These are phyloP conservation scores for Monilinia fructigena DNA, from an alignment of 2,329 filamentous ascomycete genomes.

Conservation along the genomic window DNA sequence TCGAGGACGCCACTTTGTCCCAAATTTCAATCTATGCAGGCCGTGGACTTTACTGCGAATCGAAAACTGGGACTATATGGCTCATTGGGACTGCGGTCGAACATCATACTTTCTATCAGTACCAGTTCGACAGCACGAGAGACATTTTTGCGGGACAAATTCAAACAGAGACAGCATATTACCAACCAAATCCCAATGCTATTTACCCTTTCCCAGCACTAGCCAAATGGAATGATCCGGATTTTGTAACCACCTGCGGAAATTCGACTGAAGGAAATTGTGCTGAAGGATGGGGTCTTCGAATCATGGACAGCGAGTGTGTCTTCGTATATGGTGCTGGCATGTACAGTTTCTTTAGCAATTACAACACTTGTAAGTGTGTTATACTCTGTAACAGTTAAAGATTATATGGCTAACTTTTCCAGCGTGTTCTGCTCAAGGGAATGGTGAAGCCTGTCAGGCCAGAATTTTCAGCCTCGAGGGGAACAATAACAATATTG, in stretches of 20 bases:
- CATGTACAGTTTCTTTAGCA: slow-evolving; percentile 23
- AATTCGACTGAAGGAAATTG: slow-evolving; percentile 15
- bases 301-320: slow-evolving; percentile 9
- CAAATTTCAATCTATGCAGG: slow-evolving; percentile 55
- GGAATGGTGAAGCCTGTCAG: slow-evolving; percentile 26
- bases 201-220: slow-evolving; percentile 6
- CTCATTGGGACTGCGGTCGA: slow-evolving; percentile 48
- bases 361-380: slow-evolving; percentile 21
- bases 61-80: slow-evolving; percentile 49
- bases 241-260: not conserved
- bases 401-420: not conserved
- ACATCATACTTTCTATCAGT: slow-evolving; percentile 54
- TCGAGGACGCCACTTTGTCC: slow-evolving; percentile 45
- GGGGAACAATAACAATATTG: slow-evolving; percentile 23
- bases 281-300: slow-evolving; percentile 21
- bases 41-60: slow-evolving; percentile 50
- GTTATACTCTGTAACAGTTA: rapidly evolving
- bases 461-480: slow-evolving; percentile 31
- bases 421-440: slow-evolving; percentile 14
- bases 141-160: slow-evolving; percentile 34
- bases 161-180: slow-evolving; percentile 34
- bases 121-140: slow-evolving; percentile 46
- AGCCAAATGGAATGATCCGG: slow-evolving; percentile 20
- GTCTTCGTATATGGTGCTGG: slow-evolving; percentile 19
- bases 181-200: slow-evolving; percentile 20